Base-by-base conservation (phyloP, 306 rosid species). In the Lathyrus oleraceus region DNA sequence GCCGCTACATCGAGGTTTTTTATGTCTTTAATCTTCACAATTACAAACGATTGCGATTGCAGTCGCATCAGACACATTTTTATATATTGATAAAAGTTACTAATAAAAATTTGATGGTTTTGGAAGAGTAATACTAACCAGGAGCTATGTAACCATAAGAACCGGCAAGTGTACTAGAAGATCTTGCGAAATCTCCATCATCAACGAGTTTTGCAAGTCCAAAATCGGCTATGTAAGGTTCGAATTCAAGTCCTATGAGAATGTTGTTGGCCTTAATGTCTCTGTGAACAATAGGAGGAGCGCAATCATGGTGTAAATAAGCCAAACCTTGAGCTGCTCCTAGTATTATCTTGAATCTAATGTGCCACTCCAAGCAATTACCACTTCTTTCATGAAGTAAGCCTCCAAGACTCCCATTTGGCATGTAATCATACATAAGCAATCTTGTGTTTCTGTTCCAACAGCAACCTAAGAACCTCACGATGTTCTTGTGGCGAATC, bases 81-180 rank as follows among this genome's bases (percentile, higher is more conserved):
- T 4, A 47, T 15, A 47, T 47, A 47, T 40, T 3, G 13, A 40
- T 40, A 11, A 10, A 40, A 61, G 30, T 38, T 16, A 25, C n/a
- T 25, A 39, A 17, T 19, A 51, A 7, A 7, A 63, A 5, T 32
- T 15, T 13, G n/a, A 48, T 61, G 25, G 51, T 43, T 68, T 68
- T 70, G 73, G 59, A 65, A 11, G 44, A 65, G 64, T 28, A 48
- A 64, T 67, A 71, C 87, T 76, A 17, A 89, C 98, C 98, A 23
- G 98, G 98, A 75, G 98, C 98, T 45, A 92, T 92, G 73, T 92
- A 92, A 56, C 98, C 98, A 72, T 89, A 92, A 75, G 98, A 92
- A 38, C 98, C 98, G 6, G 96, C 98, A 0, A 92, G 85, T 0
- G 91, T 89, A 67, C 86, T 87, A 36, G 95, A 85, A 21, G 98